Percentiles rank a stretch among this genome's conserved stretches.
These are phyloP conservation scores for Trametes sanguinea DNA, from an alignment of 768 basidiomycete genomes.

Conservation along the genomic window DNA sequence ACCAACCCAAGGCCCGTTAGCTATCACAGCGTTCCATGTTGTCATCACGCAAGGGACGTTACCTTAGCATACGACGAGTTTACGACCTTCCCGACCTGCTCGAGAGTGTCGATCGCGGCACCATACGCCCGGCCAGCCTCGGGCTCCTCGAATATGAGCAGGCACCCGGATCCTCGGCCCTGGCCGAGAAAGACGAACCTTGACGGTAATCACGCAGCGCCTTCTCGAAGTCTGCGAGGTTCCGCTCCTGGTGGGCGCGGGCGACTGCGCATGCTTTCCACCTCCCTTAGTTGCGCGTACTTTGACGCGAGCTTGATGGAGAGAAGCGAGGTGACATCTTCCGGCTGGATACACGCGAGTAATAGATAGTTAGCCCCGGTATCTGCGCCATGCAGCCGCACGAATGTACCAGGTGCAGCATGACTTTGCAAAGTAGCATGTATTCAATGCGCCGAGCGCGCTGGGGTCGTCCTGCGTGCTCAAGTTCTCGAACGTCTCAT, in stretches of 20 bases:
- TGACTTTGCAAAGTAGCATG: conserved; percentile 90
- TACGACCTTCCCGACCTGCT: conserved; percentile 92
- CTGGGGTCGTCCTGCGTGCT: conserved; percentile 64
- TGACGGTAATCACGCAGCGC: conserved; percentile 84
- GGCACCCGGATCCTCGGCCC: conserved; percentile 70
- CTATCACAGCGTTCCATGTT: too few relatives aligned
- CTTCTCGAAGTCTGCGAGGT: conserved; percentile 86
- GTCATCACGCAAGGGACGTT: not conserved
- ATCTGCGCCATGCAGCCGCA: not conserved
- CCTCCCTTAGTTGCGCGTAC: conserved; percentile 84
- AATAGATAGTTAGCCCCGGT: not conserved
- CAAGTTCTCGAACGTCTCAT: conserved; percentile 92
- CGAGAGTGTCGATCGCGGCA: conserved; percentile 85
- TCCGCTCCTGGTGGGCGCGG: conserved; percentile 88
- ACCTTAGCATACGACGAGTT: conserved; percentile 90
- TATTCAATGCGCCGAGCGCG: conserved; percentile 91
- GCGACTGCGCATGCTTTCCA: conserved; percentile 97
- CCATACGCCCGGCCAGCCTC: conserved; percentile 88
- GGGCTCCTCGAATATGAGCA: conserved; percentile 85
- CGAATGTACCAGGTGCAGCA: not conserved
- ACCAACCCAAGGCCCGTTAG: too few relatives aligned
- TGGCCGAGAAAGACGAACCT: conserved; percentile 85
- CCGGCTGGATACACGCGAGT: conserved; percentile 55
- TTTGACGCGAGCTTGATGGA: conserved; percentile 86
- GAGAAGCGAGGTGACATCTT: conserved; percentile 87